Percentiles rank a stretch among this genome's conserved stretches.
phyloP scores from a whole-genome alignment of 2,329 filamentous ascomycete species.

The Hymenoscyphus occultus region DNA sequence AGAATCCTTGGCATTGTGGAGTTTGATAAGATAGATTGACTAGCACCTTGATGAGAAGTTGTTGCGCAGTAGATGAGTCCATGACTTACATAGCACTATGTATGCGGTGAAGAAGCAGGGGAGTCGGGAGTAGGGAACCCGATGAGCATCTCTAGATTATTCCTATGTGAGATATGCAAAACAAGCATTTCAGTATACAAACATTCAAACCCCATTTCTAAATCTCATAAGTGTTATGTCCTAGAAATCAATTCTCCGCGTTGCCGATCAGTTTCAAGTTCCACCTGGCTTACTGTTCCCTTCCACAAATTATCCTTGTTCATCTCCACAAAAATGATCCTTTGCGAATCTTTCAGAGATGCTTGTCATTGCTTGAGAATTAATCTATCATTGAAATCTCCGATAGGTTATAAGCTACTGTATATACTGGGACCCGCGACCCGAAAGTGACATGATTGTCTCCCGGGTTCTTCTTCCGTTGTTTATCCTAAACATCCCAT shows the following conservation, averaged over 20 bases:
- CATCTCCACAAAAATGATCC: neutral
- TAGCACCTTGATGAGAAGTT: too few species aligned
- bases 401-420: neutral
- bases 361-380: neutral
- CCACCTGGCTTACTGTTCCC: neutral
- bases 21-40: too few species aligned
- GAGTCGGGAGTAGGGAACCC: too few species aligned
- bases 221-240: neutral
- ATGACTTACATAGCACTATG: too few species aligned
- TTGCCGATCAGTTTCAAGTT: neutral
- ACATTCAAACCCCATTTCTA: neutral
- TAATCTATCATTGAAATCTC: neutral
- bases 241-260: neutral
- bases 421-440: neutral
- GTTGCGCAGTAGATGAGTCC: too few species aligned
- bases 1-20: too few species aligned
- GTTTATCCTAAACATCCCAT: neutral
- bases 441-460: neutral
- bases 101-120: too few species aligned
- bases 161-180: too few species aligned
- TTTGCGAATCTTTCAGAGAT: neutral
- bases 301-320: neutral
- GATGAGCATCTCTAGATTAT: too few species aligned
- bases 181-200: too few species aligned
- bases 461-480: neutral